Percentiles rank a stretch among this genome's conserved stretches.
These are phyloP conservation scores for Cadophora malorum DNA, from an alignment of 2,329 filamentous ascomycete species.

Conservation along the genomic window DNA sequence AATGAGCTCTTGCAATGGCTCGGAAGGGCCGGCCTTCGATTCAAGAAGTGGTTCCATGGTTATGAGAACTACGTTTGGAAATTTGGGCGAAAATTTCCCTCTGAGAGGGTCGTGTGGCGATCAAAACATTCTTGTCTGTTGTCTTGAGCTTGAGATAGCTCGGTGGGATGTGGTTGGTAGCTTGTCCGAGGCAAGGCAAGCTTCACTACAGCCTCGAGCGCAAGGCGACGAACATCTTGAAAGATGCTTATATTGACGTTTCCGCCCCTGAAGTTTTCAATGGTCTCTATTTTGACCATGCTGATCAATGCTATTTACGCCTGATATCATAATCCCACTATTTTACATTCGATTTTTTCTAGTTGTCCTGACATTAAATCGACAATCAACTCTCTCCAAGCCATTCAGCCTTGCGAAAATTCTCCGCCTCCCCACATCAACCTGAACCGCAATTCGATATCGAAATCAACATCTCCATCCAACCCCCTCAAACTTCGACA, in stretches of 20 bases:
- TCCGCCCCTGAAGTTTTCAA: too few species aligned
- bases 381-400: not conserved
- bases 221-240: too few species aligned
- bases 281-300: too few species aligned
- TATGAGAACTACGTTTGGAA: not conserved
- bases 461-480: conserved; percentile 1
- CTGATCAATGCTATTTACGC: too few species aligned
- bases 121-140: conserved; percentile 25
- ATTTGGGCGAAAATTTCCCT: conserved; percentile 11
- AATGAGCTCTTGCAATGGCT: conserved; percentile 7
- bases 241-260: too few species aligned
- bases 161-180: conserved; percentile 21
- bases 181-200: conserved; percentile 9
- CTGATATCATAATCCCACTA: too few species aligned
- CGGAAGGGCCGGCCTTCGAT: conserved; percentile 39
- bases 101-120: conserved; percentile 27
- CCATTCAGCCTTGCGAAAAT: conserved; percentile 16
- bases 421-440: conserved; percentile 7
- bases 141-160: conserved; percentile 24
- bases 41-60: conserved; percentile 27
- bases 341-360: too few species aligned
- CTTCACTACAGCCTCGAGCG: conserved; percentile 34
- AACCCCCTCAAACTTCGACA: not conserved
- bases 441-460: conserved; percentile 18
- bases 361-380: not conserved